phyloP scores from a whole-genome alignment of 148 eudicot species.

The Pharnaceum exiguum region DNA sequence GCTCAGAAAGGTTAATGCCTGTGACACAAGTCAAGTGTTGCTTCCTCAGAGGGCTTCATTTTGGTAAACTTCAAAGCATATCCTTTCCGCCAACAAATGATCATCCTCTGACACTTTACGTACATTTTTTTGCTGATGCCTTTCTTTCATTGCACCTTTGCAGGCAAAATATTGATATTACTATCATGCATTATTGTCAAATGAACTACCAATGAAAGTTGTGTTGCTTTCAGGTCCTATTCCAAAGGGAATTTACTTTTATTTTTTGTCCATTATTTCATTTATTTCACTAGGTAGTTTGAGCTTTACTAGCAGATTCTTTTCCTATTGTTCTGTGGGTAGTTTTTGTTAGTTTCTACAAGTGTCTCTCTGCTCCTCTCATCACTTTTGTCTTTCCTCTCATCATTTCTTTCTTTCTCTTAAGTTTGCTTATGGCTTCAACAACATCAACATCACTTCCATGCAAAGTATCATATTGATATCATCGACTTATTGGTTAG shows the following conservation, averaged over 20 bases:
- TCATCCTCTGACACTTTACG: neutral
- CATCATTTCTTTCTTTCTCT: constrained; percentile 1
- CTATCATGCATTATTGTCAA: no score
- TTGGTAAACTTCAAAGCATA: neutral
- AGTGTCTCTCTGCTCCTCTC: constrained; percentile 13
- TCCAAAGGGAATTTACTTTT: no score
- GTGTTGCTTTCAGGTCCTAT: no score
- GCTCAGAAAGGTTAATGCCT: neutral
- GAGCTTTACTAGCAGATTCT: no score
- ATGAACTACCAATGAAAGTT: no score
- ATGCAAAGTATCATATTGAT: neutral
- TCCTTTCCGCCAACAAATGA: no score
- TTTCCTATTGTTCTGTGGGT: neutral
- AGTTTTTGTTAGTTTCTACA: constrained; percentile 16
- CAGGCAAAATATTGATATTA: no score
- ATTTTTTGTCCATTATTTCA: no score
- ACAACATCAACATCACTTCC: neutral
- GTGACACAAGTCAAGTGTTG: neutral
- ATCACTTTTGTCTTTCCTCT: neutral
- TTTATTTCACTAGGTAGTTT: constrained; percentile 4
- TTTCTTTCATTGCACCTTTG: no score
- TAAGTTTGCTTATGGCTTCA: constrained; percentile 3
- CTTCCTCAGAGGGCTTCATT: constrained; percentile 4
- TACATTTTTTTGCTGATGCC: neutral
- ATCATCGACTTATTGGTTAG: neutral